phyloP scores from a whole-genome alignment of 2,329 filamentous ascomycete genomes.

The Nectriaceae sp. region DNA sequence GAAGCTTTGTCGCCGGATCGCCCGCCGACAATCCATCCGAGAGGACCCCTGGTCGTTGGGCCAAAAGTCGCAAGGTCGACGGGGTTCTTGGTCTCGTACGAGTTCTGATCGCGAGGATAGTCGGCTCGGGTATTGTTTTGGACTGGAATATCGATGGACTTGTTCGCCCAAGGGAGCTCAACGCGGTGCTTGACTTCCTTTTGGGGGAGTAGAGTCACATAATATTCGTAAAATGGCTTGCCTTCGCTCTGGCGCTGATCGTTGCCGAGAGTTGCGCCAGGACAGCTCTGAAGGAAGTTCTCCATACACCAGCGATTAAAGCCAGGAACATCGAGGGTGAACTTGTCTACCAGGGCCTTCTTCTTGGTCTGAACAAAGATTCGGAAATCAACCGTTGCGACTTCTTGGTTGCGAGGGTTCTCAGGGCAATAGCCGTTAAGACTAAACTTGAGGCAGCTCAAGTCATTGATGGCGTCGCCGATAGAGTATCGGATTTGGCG shows the following conservation, averaged over 20 bases:
- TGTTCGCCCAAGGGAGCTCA: slow-evolving; percentile 20
- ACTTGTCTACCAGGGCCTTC: slow-evolving; percentile 12
- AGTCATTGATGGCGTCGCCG: slow-evolving; percentile 19
- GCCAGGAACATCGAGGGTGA: slow-evolving; percentile 12
- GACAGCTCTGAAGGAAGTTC: slow-evolving; percentile 44
- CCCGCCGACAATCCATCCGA: slow-evolving; percentile 29
- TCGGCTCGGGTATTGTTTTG: slow-evolving; percentile 21
- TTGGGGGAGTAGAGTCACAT: slow-evolving; percentile 27
- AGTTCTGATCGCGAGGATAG: slow-evolving; percentile 24
- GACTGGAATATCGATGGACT: slow-evolving; percentile 18
- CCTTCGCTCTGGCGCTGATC: slow-evolving; percentile 38
- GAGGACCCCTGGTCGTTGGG: slow-evolving; percentile 24
- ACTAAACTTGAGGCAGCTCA: slow-evolving; percentile 35
- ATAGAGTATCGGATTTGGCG: slow-evolving; percentile 17
- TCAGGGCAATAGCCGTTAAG: slow-evolving; percentile 40
- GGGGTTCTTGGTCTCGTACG: slow-evolving; percentile 24
- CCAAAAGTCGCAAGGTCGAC: slow-evolving; percentile 21
- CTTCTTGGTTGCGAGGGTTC: slow-evolving; percentile 42
- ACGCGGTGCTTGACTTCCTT: slow-evolving; percentile 21
- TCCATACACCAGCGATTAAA: slow-evolving; percentile 28
- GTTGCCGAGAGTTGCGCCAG: slow-evolving; percentile 42
- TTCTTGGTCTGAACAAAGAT: slow-evolving; percentile 45
- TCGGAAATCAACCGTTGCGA: slow-evolving; percentile 48
- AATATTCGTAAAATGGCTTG: slow-evolving; percentile 19
- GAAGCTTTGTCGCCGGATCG: slow-evolving; percentile 24